Base-by-base conservation (phyloP, 345 rosid genomes). In the Acer saccharum region DNA sequence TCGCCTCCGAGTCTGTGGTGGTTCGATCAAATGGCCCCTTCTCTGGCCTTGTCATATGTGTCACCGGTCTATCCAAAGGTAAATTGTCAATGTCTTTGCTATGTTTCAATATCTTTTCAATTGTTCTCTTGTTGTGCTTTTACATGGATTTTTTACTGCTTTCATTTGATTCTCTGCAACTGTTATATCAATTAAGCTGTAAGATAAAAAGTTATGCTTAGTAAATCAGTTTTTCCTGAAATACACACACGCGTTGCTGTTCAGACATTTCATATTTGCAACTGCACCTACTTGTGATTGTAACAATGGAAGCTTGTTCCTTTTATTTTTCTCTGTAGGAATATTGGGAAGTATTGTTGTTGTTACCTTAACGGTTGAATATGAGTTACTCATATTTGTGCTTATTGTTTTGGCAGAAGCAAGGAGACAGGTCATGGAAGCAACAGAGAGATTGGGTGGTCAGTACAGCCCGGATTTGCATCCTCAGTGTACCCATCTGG, bases 11-110 rank as follows among this genome's bases (percentile, higher is more conserved):
- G 54, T 39, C 85, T 18, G 43, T 78, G 80, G 80, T 78, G 80
- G 80, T 83, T 79, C 85, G 78, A 18, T 65, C 88, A 32, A 71
- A 69, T 74, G 89, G 87, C 57, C 97, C 98, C 0, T 95, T 95
- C 78, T 78, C 91, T 48, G 88, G 90, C 46, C 92, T 95, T 72
- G 87, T 90, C 48, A 90, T 95, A 18, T 95, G 99, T 68, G 99
- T 92, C 57, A 93, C 98, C 25, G 98, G 99, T 79, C 88, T 95
- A 57, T 95, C 99, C 54, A 93, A 91, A 90, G 98, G 99, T 92
- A 67, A 21, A 32, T 18, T 7, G 35, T 73, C 18, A 14, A n/a
- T 2, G 10, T 54, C 14, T 76, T 12, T 18, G 17, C 21, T 72
- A 21, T 41, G 29, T 73, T 21, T 43, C 11, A 7, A 1, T 73